A percentile compares a stretch with the other conserved stretches of the same genome.
These are phyloP conservation scores for Neonectria hederae DNA, from an alignment of 2,329 filamentous ascomycete species.

Conservation along the genomic window DNA sequence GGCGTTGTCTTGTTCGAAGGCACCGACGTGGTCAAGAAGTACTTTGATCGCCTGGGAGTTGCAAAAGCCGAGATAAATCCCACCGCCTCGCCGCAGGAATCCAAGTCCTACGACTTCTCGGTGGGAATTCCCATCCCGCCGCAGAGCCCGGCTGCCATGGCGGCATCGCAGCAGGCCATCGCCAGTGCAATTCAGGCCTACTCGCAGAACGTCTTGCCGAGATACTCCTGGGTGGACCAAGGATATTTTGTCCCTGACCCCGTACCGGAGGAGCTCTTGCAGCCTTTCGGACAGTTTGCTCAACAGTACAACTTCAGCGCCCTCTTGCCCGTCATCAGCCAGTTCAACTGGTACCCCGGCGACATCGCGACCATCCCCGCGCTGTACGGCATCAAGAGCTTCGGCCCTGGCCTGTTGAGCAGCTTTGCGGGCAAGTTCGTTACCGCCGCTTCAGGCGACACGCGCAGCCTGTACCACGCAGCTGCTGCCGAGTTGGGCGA, in stretches of 20 bases:
- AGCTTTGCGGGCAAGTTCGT: slow-evolving; percentile 20
- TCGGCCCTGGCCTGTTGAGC: slow-evolving; percentile 27
- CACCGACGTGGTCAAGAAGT: slow-evolving; percentile 25
- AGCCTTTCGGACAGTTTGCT: slow-evolving; percentile 33
- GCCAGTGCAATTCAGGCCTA: slow-evolving; percentile 21
- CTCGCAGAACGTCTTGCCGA: slow-evolving; percentile 20
- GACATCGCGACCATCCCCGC: slow-evolving; percentile 27
- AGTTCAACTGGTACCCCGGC: slow-evolving; percentile 34
- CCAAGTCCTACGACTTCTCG: slow-evolving; percentile 30
- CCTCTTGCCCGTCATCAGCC: slow-evolving; percentile 19
- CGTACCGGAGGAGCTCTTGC: slow-evolving; percentile 29
- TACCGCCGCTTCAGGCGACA: slow-evolving; percentile 22
- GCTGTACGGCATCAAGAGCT: slow-evolving; percentile 33
- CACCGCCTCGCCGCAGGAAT: not conserved
- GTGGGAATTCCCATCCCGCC: slow-evolving; percentile 30
- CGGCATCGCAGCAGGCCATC: slow-evolving; percentile 5
- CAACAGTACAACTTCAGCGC: slow-evolving; percentile 27
- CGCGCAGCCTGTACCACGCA: slow-evolving; percentile 24
- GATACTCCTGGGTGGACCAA: slow-evolving; percentile 35
- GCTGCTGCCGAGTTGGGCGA: slow-evolving; percentile 10
- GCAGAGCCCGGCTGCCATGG: not conserved
- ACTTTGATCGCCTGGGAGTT: slow-evolving; percentile 27
- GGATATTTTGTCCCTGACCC: slow-evolving; percentile 30
- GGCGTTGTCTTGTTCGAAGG: slow-evolving; percentile 29
- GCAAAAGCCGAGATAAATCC: slow-evolving; percentile 1